Base-by-base conservation (phyloP, 805 yeast genomes). In the Spencermartinsiella europaea region DNA sequence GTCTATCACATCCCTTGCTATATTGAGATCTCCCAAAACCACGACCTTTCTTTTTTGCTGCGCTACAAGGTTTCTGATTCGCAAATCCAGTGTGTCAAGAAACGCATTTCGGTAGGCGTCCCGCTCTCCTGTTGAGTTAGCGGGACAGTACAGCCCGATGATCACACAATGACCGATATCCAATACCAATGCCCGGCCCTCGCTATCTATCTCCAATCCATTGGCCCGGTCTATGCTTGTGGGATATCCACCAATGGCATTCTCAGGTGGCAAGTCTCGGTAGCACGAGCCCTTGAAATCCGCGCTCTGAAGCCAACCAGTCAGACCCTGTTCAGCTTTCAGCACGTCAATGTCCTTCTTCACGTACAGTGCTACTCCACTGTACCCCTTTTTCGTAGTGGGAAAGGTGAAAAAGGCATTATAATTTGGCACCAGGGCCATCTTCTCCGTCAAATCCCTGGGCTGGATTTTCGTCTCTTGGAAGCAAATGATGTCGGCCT, bases 271-370 rank as follows among this genome's bases (percentile, higher is more conserved):
- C 17, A 38, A 34, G 16, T 66, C 67, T 22, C 64, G 49, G 55
- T 61, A 65, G 34, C 53, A 15, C 17, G 41, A 21, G 36, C 52
- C 49, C 35, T 41, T 43, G 38, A 35, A 28, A 42, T 52, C 54
- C 21, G 50, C 48, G 41, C 52, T 44, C 35, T 52, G 47, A 22
- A 80, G 60, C 49, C 68, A 66, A 0, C 98, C 99, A 0, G 96
- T 84, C 5, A 93, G 69, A 0, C 99, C 99, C 63, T 91, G 96
- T 60, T 93, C 98, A 0, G 90, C 96, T 52, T 76, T 79, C 2
- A 75, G 42, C 0, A 88, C 87, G 2, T 72, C 66, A 21, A 89
- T 60, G 2, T 72, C 61, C 21, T 82, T 85, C 8, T 62, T 64
- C 0, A 64, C 66, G 65, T 86, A 91, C 2, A 91, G 76, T 0